Evolutionary conservation across 2,329 filamentous ascomycete genomes (phyloP).

Genomic region (Didymella lethalis): DNA sequence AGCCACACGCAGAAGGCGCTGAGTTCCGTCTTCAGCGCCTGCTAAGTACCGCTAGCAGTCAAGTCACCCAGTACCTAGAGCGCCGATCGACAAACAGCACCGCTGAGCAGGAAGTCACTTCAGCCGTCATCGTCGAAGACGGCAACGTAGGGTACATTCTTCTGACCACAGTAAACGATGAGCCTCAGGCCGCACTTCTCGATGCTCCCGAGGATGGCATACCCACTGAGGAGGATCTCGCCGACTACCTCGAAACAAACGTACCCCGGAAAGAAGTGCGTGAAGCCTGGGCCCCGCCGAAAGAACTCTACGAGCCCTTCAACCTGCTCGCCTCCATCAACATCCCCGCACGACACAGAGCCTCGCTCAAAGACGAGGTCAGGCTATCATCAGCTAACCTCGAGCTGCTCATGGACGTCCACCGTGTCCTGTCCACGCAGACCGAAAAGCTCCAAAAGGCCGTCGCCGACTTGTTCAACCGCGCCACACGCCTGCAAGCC

Average conservation of each 20-base stretch:
- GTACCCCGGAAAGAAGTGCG: conserved; percentile 61
- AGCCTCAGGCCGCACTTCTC: conserved; percentile 60
- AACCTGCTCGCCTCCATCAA: conserved; percentile 65
- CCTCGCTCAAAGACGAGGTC: conserved; percentile 71
- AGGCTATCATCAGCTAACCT: conserved; percentile 75
- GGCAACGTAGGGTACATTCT: conserved; percentile 66
- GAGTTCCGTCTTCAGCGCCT: conserved; percentile 65
- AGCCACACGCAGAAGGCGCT: conserved; percentile 60
- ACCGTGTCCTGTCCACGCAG: conserved; percentile 74
- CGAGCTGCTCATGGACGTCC: conserved; percentile 74
- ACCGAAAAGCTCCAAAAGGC: conserved; percentile 73
- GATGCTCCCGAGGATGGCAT: conserved; percentile 56
- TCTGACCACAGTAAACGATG: conserved; percentile 58
- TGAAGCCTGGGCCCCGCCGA: conserved; percentile 70
- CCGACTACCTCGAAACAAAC: conserved; percentile 31
- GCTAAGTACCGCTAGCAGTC: conserved; percentile 60
- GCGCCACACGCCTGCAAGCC: conserved; percentile 71
- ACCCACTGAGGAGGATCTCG: conserved; percentile 39
- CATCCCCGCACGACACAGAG: conserved; percentile 67
- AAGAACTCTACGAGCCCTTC: conserved; percentile 66
- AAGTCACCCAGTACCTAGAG: conserved; percentile 59
- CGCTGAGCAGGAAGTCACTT: conserved; percentile 50
- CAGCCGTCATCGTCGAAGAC: conserved; percentile 63
- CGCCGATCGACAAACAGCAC: conserved; percentile 31
- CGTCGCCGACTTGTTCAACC: conserved; percentile 75